Evolutionary conservation across 169 alveolate genomes (phyloP), one percentile per base, ranked within the genome.

Genomic region (Pseudocohnilembus persalinus): DNA sequence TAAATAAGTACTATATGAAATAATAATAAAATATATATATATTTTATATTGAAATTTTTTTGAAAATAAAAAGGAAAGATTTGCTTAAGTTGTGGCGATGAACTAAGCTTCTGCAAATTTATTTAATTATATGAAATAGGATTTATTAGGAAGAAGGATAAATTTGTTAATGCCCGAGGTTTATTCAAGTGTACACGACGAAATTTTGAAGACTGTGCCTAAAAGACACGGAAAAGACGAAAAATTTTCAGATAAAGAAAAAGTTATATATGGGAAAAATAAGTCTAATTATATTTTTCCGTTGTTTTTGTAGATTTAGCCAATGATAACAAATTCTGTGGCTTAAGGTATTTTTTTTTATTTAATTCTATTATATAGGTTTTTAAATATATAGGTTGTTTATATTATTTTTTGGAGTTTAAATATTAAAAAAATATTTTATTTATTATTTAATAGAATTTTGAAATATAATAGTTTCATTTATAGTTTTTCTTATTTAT

Each of bases 261-360:
- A 80, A 82, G 31, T 32, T 20, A 82, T 82, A 15, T 82, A 29
- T 30, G 75, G 73, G 0, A 82, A 74, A 82, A 82, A 82, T 82
- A 82, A 73, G 73, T 35, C n/a, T 15, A 82, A 82, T 82, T 82
- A 82, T 73, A 28, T 82, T 0, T 73, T 82, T 26, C 87, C 87
- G 0, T 82, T 78, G 31, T 33, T 49, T 6, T 73, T 82, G 0
- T 76, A 82, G 29, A 74, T 74, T 35, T 35, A 74, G 33, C 24
- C 87, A n/a, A n/a, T 82, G 34, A 30, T 80, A 24, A 20, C n/a
- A 33, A 49, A 49, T 49, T 49, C 68, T 11, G 20, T 49, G 26
- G 68, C 68, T 11, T 49, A 49, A 49, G 68, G 68, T 49, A 49
- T 11, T 49, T n/a, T n/a, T n/a, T n/a, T n/a, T n/a, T n/a, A n/a